These are phyloP conservation scores for Fusarium buxicola DNA, from an alignment of 2,329 filamentous ascomycete genomes.

Conservation along the genomic window DNA sequence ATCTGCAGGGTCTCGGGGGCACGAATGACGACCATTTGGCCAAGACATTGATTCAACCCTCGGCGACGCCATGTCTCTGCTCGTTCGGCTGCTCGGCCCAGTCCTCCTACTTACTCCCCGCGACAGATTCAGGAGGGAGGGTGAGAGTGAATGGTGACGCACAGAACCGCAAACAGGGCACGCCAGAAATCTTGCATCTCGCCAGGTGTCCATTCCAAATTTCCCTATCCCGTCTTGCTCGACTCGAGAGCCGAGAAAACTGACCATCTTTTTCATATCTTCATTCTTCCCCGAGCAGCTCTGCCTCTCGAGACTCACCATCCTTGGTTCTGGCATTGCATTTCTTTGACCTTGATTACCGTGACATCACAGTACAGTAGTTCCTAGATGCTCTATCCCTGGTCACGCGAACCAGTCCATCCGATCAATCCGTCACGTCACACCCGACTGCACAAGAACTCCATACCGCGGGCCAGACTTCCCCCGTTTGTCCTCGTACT, in stretches of 20 bases:
- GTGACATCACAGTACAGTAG: conserved; percentile 50
- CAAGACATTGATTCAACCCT: conserved; percentile 32
- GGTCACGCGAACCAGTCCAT: conserved; percentile 34
- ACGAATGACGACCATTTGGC: conserved; percentile 22
- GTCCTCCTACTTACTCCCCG: too few relatives aligned
- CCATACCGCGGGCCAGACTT: conserved; percentile 2
- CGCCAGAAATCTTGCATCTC: conserved; percentile 14
- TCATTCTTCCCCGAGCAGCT: neutral
- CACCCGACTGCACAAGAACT: conserved; percentile 14
- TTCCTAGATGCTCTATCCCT: conserved; percentile 9
- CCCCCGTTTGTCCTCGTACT: conserved; percentile 26
- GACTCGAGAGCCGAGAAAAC: neutral
- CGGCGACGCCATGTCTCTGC: conserved; percentile 36
- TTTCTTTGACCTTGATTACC: conserved; percentile 52
- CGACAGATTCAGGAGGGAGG: conserved; percentile 34
- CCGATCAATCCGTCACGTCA: conserved; percentile 31
- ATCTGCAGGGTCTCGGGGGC: conserved; percentile 30
- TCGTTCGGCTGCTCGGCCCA: too few relatives aligned
- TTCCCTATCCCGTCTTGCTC: neutral
- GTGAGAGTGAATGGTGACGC: conserved; percentile 33
- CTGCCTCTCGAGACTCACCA: conserved; percentile 2
- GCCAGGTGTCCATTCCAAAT: conserved; percentile 25
- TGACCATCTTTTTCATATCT: conserved; percentile 12
- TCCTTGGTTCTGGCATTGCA: conserved; percentile 19
- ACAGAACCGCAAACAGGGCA: conserved; percentile 16